phyloP scores from a whole-genome alignment of 257 asterid species.

The Solanum medicagineum region DNA sequence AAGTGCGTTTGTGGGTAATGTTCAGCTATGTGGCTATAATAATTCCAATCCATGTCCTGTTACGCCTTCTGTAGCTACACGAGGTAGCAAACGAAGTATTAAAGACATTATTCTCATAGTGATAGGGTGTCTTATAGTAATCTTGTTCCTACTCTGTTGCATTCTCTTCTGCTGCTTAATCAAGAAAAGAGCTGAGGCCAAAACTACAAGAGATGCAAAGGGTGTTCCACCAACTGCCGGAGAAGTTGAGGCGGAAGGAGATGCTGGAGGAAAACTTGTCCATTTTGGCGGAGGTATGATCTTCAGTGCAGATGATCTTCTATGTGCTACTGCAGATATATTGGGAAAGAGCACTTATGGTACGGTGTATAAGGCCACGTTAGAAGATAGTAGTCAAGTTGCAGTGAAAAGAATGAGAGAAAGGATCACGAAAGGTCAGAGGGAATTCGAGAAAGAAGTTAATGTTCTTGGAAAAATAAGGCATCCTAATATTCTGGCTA shows the following conservation, averaged over 20 bases:
- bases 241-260: slow-evolving; percentile 45
- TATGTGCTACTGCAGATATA: slow-evolving; percentile 92
- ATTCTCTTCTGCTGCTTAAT: slow-evolving; percentile 47
- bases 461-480: slow-evolving; percentile 65
- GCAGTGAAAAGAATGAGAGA: slow-evolving; percentile 95
- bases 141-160: slow-evolving; percentile 45
- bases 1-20: slow-evolving; percentile 59
- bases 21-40: slow-evolving; percentile 59
- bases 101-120: slow-evolving; percentile 69
- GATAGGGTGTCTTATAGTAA: slow-evolving; percentile 51
- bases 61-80: slow-evolving; percentile 12
- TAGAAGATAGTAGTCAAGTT: slow-evolving; percentile 79
- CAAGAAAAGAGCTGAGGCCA: slow-evolving; percentile 36
- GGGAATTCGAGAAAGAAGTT: slow-evolving; percentile 75
- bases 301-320: slow-evolving; percentile 75
- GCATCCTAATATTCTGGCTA: slow-evolving; percentile 76
- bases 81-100: slow-evolving; percentile 29
- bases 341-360: slow-evolving; percentile 97
- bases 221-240: slow-evolving; percentile 18
- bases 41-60: slow-evolving; percentile 34
- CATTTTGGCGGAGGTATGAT: slow-evolving; percentile 78
- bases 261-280: slow-evolving; percentile 86
- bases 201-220: slow-evolving; percentile 22
- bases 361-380: slow-evolving; percentile 77
- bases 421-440: slow-evolving; percentile 68